Evolutionary conservation across 352 stramenopile genomes (phyloP).

Genomic region (Globisporangium megalacanthum): DNA sequence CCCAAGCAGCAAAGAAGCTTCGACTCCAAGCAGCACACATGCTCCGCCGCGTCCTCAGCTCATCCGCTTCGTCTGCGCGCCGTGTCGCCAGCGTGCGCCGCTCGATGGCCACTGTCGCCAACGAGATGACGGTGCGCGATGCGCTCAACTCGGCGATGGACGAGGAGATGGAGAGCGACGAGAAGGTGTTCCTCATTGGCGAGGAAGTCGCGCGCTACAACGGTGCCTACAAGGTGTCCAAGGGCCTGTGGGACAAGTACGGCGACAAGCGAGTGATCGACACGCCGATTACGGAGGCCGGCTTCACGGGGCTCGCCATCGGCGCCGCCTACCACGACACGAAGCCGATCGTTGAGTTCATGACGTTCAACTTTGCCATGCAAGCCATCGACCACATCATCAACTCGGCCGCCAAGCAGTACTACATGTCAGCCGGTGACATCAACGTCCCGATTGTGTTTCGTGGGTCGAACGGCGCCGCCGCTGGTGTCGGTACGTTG

Average conservation of each 20-base stretch:
- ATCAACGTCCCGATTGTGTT: slow-evolving; percentile 99
- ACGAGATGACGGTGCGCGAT: slow-evolving; percentile 96
- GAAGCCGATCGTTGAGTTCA: slow-evolving; percentile 99
- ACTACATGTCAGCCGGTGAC: slow-evolving; percentile 99
- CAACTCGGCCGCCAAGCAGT: slow-evolving; percentile 99
- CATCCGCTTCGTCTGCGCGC: neutral
- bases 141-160: slow-evolving; percentile 98
- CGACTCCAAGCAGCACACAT: neutral
- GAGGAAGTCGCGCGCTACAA: slow-evolving; percentile 99
- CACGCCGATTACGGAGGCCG: slow-evolving; percentile 99
- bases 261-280: slow-evolving; percentile 99
- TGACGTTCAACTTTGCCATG: slow-evolving; percentile 99
- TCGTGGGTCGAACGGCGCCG: slow-evolving; percentile 97
- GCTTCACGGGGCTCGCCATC: slow-evolving; percentile 92
- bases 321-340: slow-evolving; percentile 96
- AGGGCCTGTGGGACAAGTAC: slow-evolving; percentile 99
- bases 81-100: slow-evolving; percentile 25
- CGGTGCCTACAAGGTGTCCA: slow-evolving; percentile 99
- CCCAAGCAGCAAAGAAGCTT: neutral
- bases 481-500: slow-evolving; percentile 90
- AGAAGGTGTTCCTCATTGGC: slow-evolving; percentile 93
- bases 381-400: slow-evolving; percentile 99
- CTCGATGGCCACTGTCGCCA: slow-evolving; percentile 68
- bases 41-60: slow-evolving; percentile 1
- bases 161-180: slow-evolving; percentile 98